Base-by-base conservation (phyloP, 1,284 basidiomycete genomes). In the Golubevia pallescens region DNA sequence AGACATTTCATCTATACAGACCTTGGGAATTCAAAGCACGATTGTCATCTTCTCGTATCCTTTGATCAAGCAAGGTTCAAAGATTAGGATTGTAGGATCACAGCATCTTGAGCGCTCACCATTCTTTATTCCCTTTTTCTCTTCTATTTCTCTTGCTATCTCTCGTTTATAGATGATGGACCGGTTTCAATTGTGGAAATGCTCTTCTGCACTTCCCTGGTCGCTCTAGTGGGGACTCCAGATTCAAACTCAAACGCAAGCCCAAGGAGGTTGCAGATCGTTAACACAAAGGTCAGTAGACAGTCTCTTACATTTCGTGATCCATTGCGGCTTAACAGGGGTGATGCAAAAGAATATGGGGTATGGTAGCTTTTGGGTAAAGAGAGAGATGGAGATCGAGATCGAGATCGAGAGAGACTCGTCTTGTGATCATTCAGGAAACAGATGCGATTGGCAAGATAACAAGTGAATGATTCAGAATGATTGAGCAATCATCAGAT, bases 161-260 rank as follows among this genome's bases (percentile, higher is more conserved):
- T 38, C 34, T 38, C 34, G 10, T 5, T n/a, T 5, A 38, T 21
- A 93, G 95, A 92, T 80, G 94, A 97, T 73, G 95, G 95, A 1
- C 93, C 96, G 0, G 91, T 93, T 14, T 94, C 94, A 24, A 95
- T 97, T 69, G 95, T 98, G 10, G 96, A 99, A 87, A 99, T 99
- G 96, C 89, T 99, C 67, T 99, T 99, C 88, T 97, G 95, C 87
- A 99, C 97, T 2, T 97, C 94, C 7, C 90, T 99, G 68, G 94
- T 99, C 62, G 96, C 96, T 0, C 89, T 99, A 48, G 96, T 99
- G 28, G 95, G 96, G 10, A 94, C 94, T 0, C 93, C 93, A 7
- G 94, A 97, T 87, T 73, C 73, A 10, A 77, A 77, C 55, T 54
- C 91, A 92, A 62, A 92, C 92, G 13, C 90, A 28, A 93, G 92